phyloP scores from a whole-genome alignment of 2,329 filamentous ascomycete species.

The Pseudogymnoascus sp. region DNA sequence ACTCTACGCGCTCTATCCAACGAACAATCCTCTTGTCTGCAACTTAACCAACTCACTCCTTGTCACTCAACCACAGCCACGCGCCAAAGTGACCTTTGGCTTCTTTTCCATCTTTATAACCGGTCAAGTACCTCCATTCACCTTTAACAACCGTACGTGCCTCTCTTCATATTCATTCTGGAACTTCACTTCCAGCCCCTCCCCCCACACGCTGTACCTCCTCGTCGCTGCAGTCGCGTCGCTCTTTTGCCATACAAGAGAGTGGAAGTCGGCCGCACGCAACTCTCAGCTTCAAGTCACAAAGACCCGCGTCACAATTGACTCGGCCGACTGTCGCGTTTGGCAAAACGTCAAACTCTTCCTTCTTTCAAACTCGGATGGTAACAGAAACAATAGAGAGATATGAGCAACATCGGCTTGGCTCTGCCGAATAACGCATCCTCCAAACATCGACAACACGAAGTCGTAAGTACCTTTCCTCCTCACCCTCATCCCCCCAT shows the following conservation, averaged over 20 bases:
- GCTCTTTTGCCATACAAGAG: background rate
- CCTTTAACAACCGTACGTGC: background rate
- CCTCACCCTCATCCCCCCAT: background rate
- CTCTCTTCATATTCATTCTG: background rate
- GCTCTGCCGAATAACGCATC: constrained; percentile 4
- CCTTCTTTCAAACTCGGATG: background rate
- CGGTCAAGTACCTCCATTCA: background rate
- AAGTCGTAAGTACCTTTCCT: background rate
- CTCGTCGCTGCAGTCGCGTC: background rate
- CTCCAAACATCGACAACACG: constrained; percentile 1
- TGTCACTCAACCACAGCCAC: background rate
- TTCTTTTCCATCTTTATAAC: background rate
- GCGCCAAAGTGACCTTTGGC: background rate
- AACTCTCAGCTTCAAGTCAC: background rate
- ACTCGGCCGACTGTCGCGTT: background rate
- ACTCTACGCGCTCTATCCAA: no score
- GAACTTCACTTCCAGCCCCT: background rate
- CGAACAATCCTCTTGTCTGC: background rate
- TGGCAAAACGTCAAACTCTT: background rate
- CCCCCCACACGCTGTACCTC: background rate
- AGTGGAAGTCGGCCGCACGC: background rate
- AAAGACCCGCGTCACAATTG: background rate
- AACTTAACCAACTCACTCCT: background rate
- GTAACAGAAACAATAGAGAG: constrained; percentile 1
- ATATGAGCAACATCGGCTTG: constrained; percentile 3